Base-by-base conservation (phyloP, 2,329 filamentous ascomycete species). In the Trichoderma endophyticum region DNA sequence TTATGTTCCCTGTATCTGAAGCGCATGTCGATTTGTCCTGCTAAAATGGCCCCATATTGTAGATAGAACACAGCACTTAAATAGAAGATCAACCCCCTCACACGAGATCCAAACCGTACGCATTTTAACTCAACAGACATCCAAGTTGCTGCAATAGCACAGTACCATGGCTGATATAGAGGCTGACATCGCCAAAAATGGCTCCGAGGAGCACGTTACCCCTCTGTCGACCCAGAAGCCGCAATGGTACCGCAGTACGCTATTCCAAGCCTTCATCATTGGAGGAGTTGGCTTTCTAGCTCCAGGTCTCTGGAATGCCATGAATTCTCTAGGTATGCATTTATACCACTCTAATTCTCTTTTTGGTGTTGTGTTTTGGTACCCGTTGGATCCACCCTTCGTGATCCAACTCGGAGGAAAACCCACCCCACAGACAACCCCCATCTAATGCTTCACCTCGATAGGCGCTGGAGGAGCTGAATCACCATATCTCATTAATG, bases 221-320 rank as follows among this genome's bases (percentile, higher is more conserved):
- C 21, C 63, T 21, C 24, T 64, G 7, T 43, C 57, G 21, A 63
- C 9, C 18, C 21, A 39, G 7, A 56, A 63, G 51, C 71, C 74
- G 39, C 77, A 70, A 48, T 88, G 86, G 86, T 86, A 87, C 73
- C 84, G 82, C 66, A 82, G 82, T 2, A 87, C 85, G 0, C 80
- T 88, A 1, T 87, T 87, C 81, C 86, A 88, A 75, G 85, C 85
- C 51, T 84, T 84, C 62, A 80, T 88, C 18, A 86, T 87, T 60
- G 86, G 86, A 14, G 81, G 80, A 15, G 86, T 87, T 0, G 86
- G 85, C 1, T 88, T 87, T 74, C 79, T 86, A 43, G 83, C 83
- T 0, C 84, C 84, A 0, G 84, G 84, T 0, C 77, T 89, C 3
- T 88, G 87, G 86, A 88, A 87, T 76, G 86, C 86, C 1, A 87